These are phyloP conservation scores for Apiospora koreana DNA, from an alignment of 2,329 filamentous ascomycete genomes.

Conservation along the genomic window DNA sequence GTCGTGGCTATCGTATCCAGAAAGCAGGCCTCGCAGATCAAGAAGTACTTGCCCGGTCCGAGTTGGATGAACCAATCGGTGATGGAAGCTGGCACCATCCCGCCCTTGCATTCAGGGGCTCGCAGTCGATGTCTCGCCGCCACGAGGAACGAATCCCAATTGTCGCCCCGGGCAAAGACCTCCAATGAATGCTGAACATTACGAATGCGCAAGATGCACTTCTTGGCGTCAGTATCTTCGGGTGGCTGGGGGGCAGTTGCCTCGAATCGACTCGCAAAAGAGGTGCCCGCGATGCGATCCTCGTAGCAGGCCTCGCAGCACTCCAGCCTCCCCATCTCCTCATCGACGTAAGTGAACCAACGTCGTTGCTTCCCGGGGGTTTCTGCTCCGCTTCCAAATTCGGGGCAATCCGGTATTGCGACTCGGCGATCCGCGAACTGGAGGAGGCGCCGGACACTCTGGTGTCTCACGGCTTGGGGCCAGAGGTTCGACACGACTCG, in stretches of 20 bases:
- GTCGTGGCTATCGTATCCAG: constrained; percentile 9
- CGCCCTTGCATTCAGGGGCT: not conserved
- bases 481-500: not conserved
- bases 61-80: not conserved
- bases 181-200: not conserved
- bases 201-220: not conserved
- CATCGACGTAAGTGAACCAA: not conserved
- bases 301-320: constrained; percentile 14
- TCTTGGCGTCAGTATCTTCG: not conserved
- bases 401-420: not conserved
- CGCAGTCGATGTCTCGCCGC: not conserved
- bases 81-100: not conserved
- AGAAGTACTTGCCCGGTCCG: not conserved
- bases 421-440: not conserved
- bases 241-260: not conserved
- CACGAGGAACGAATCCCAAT: not conserved
- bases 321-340: not conserved
- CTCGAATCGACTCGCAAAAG: constrained; percentile 6
- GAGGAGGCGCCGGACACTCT: not conserved
- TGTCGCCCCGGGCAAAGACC: not conserved
- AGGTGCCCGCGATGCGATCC: constrained; percentile 2
- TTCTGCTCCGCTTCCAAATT: not conserved
- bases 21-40: constrained; percentile 13
- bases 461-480: not conserved
- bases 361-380: not conserved